phyloP scores from a whole-genome alignment of 768 basidiomycete species.

The Saitozyma sp. region DNA sequence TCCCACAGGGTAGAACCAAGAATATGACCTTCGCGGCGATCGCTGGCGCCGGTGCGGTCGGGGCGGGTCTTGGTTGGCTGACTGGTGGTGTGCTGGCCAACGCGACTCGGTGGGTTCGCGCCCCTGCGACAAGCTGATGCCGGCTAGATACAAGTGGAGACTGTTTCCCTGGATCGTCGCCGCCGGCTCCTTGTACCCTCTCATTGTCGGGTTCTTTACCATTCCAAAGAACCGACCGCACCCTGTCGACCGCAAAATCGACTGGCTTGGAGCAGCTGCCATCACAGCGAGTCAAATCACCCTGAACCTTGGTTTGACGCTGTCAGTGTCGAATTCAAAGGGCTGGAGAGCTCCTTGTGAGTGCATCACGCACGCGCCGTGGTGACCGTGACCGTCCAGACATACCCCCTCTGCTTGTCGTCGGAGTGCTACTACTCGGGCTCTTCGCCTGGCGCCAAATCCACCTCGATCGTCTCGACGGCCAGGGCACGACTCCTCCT shows the following conservation, averaged over 20 bases:
- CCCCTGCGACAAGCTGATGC: no score
- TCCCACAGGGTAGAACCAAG: slow-evolving; percentile 8
- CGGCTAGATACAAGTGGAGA: slow-evolving; percentile 8
- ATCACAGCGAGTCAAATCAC: slow-evolving; percentile 10
- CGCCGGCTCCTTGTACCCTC: slow-evolving; percentile 2
- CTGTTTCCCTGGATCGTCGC: slow-evolving; percentile 5
- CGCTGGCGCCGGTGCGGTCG: background rate
- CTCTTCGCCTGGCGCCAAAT: background rate
- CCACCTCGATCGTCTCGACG: no score
- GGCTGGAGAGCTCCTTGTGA: slow-evolving; percentile 13
- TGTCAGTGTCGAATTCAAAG: background rate
- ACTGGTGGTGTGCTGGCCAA: background rate
- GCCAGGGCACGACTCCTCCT: background rate
- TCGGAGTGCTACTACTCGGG: background rate
- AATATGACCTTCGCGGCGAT: slow-evolving; percentile 6
- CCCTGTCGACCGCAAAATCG: slow-evolving; percentile 8
- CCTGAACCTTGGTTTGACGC: slow-evolving; percentile 4
- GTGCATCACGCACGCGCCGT: background rate
- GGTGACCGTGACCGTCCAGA: background rate
- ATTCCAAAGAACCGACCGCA: slow-evolving; percentile 8
- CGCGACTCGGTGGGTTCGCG: background rate
- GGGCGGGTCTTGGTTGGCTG: slow-evolving; percentile 1
- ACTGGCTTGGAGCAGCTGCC: slow-evolving; percentile 9
- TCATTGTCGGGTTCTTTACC: slow-evolving; percentile 4
- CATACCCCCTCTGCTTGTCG: slow-evolving; percentile 3